Percentiles rank a stretch among this genome's conserved stretches.
These are phyloP conservation scores for Bipolaris victoriae DNA, from an alignment of 2,329 filamentous ascomycete genomes.

Conservation along the genomic window DNA sequence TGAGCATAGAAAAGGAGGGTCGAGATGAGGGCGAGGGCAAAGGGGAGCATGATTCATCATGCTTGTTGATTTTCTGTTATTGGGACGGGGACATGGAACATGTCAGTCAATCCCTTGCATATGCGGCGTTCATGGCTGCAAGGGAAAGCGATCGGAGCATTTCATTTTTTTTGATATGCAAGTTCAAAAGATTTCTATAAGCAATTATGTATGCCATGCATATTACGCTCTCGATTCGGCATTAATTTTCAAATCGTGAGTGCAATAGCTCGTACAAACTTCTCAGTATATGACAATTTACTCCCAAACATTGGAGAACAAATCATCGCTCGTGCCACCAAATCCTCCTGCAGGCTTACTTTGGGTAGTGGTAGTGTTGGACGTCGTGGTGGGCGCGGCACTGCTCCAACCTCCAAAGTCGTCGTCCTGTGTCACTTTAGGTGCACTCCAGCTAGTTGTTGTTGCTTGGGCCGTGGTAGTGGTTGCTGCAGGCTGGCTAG, in stretches of 20 bases:
- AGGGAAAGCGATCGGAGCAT: background rate
- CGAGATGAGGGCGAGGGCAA: background rate
- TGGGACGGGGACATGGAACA: background rate
- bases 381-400: slow-evolving; percentile 61
- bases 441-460: slow-evolving; percentile 62
- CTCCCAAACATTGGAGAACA: slow-evolving; percentile 97
- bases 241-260: background rate
- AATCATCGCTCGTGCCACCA: slow-evolving; percentile 70
- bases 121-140: background rate
- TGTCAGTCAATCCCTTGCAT: background rate
- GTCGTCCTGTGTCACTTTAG: slow-evolving; percentile 78
- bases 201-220: slow-evolving; percentile 9
- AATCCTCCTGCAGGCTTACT: slow-evolving; percentile 60
- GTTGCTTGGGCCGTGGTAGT: slow-evolving; percentile 46
- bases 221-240: background rate
- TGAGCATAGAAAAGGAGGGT: background rate
- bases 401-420: slow-evolving; percentile 97
- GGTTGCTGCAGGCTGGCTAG: slow-evolving; percentile 55
- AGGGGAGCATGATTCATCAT: background rate
- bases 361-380: slow-evolving; percentile 22
- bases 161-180: background rate
- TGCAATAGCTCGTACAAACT: background rate
- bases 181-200: slow-evolving; percentile 9
- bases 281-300: slow-evolving; percentile 48
- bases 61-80: background rate